Percentiles rank a stretch among this genome's conserved stretches.
phyloP scores from a whole-genome alignment of 2,329 filamentous ascomycete species.

The Knufia fluminis region DNA sequence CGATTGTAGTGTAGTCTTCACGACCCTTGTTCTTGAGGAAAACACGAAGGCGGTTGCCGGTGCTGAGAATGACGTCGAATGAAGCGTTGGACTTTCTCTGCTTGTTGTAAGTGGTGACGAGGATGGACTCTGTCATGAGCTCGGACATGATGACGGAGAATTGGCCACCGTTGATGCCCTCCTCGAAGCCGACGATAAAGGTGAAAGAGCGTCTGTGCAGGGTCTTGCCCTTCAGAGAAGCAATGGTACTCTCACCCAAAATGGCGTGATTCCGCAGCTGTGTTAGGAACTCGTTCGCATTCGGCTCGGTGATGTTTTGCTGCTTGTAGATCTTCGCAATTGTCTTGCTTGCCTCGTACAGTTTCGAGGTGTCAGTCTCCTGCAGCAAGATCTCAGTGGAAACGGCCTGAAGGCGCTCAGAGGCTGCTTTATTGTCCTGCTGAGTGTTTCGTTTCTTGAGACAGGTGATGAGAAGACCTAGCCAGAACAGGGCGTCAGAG shows the following conservation, averaged over 20 bases:
- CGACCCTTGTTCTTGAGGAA: constrained; percentile 25
- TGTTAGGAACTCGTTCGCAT: constrained; percentile 34
- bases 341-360: constrained; percentile 38
- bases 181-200: constrained; percentile 38
- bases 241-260: constrained; percentile 35
- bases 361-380: constrained; percentile 35
- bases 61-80: constrained; percentile 25
- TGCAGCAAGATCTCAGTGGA: constrained; percentile 35
- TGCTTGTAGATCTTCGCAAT: constrained; percentile 39
- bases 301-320: constrained; percentile 31
- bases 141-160: constrained; percentile 35
- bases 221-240: not conserved
- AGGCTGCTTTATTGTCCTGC: constrained; percentile 31
- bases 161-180: constrained; percentile 30
- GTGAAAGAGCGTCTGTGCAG: constrained; percentile 31
- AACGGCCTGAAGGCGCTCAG: constrained; percentile 33
- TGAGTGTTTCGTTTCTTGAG: constrained; percentile 33
- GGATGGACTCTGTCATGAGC: constrained; percentile 30
- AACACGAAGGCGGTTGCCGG: constrained; percentile 24
- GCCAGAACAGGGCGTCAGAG: constrained; percentile 35
- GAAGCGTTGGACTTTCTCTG: constrained; percentile 11
- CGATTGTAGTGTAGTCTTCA: constrained; percentile 25
- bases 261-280: constrained; percentile 42
- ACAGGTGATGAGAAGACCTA: constrained; percentile 36
- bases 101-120: constrained; percentile 6